Conservation (phyloP, 345 rosid species). For the Eucalyptus globulus region DNA sequence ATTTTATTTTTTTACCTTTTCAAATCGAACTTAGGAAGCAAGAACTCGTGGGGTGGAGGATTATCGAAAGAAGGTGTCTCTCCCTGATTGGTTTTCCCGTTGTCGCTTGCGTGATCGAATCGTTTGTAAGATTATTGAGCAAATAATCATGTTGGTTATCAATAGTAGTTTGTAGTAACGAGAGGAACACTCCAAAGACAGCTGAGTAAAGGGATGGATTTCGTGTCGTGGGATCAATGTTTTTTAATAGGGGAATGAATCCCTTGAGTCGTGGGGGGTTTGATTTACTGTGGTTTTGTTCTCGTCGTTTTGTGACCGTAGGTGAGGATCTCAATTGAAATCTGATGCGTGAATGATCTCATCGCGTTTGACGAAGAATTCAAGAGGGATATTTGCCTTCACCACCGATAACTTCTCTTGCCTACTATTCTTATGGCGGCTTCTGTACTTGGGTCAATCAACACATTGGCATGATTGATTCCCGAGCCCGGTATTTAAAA, state of each 20-base stretch:
- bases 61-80: neutral
- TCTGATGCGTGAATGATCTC: neutral
- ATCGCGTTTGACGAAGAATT: neutral
- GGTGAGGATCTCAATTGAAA: neutral
- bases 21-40: neutral
- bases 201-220: conserved; percentile 6
- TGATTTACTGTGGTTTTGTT: neutral
- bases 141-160: neutral
- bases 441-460: neutral
- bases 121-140: neutral
- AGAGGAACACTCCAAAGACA: conserved; percentile 27
- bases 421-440: neutral
- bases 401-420: neutral
- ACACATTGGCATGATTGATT: neutral
- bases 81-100: neutral
- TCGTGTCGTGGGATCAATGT: conserved; percentile 5
- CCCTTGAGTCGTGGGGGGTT: conserved; percentile 4
- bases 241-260: neutral
- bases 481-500: neutral
- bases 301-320: neutral
- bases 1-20: neutral
- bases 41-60: neutral
- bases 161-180: neutral
- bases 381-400: neutral
- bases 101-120: conserved; percentile 5